Percentiles rank a stretch among this genome's conserved stretches.
Evolutionary conservation across 805 yeast species (phyloP).

Genomic region (Lachancea fermentati): DNA sequence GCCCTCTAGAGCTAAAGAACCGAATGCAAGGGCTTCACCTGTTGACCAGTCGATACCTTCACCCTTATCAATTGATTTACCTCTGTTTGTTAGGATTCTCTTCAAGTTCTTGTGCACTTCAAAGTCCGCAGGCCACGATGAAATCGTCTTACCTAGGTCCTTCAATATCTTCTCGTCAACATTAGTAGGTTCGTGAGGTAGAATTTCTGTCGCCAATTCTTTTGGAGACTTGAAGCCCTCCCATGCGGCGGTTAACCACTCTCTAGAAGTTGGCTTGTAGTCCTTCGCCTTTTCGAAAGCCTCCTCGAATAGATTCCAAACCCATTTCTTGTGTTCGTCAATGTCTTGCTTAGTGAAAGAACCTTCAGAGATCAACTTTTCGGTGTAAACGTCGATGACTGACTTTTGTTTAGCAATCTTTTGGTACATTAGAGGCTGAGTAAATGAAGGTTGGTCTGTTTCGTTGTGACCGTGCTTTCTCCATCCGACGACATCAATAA

Average conservation of each 20-base stretch:
- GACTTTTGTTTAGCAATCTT: conserved; percentile 84
- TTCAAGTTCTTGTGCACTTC: conserved; percentile 92
- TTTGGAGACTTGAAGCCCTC: conserved; percentile 97
- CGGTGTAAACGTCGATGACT: conserved; percentile 80
- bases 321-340: conserved; percentile 96
- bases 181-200: conserved; percentile 95
- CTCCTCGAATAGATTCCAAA: conserved; percentile 90
- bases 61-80: conserved; percentile 81
- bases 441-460: conserved; percentile 98
- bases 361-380: conserved; percentile 76
- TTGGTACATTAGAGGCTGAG: conserved; percentile 97
- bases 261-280: conserved; percentile 84
- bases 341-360: conserved; percentile 86
- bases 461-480: conserved; percentile 99
- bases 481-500: conserved; percentile 96
- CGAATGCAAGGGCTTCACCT: conserved; percentile 98
- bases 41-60: conserved; percentile 99
- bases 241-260: conserved; percentile 99
- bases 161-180: conserved; percentile 66
- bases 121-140: conserved; percentile 82
- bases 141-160: conserved; percentile 70
- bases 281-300: conserved; percentile 85
- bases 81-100: conserved; percentile 85
- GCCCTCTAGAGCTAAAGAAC: conserved; percentile 87
- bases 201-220: conserved; percentile 90